phyloP scores from a whole-genome alignment of 2,329 filamentous ascomycete species.

The Neocucurbitaria cava region DNA sequence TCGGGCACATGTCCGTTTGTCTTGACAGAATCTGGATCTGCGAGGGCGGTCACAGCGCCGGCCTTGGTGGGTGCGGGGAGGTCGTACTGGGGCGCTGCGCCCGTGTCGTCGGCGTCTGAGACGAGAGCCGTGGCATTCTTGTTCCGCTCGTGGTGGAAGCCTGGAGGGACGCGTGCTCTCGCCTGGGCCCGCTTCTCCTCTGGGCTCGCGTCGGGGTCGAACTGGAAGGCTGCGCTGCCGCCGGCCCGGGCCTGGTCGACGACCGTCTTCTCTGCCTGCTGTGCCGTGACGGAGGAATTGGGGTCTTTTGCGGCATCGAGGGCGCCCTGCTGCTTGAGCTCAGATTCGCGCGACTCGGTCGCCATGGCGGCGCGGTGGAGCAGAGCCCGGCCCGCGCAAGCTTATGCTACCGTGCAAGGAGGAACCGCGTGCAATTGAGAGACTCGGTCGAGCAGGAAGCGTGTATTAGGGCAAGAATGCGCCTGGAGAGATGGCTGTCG shows the following conservation, averaged over 20 bases:
- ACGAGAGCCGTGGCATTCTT: conserved; percentile 73
- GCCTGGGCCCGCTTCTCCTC: conserved; percentile 86
- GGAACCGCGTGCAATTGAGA: conserved; percentile 15
- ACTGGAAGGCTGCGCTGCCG: conserved; percentile 81
- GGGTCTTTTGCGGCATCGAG: conserved; percentile 79
- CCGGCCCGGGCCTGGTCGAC: conserved; percentile 79
- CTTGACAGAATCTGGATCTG: conserved; percentile 56
- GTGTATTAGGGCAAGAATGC: neutral
- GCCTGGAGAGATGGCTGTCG: neutral
- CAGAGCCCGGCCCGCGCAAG: conserved; percentile 9
- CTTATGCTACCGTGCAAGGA: neutral
- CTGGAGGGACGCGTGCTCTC: conserved; percentile 68
- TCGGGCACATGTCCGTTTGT: conserved; percentile 60
- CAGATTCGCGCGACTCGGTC: conserved; percentile 52
- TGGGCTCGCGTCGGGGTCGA: conserved; percentile 82
- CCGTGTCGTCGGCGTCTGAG: conserved; percentile 68
- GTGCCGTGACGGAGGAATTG: conserved; percentile 69
- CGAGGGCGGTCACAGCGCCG: conserved; percentile 65
- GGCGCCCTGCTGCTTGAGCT: conserved; percentile 83
- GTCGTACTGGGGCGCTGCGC: conserved; percentile 67
- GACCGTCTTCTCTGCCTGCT: conserved; percentile 75
- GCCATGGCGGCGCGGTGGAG: conserved; percentile 34
- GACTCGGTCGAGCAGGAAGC: conserved; percentile 1
- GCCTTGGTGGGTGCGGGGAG: conserved; percentile 77
- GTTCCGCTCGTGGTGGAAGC: conserved; percentile 67